These are phyloP conservation scores for Candida ponderosae DNA, from an alignment of 805 yeast species.

Conservation along the genomic window DNA sequence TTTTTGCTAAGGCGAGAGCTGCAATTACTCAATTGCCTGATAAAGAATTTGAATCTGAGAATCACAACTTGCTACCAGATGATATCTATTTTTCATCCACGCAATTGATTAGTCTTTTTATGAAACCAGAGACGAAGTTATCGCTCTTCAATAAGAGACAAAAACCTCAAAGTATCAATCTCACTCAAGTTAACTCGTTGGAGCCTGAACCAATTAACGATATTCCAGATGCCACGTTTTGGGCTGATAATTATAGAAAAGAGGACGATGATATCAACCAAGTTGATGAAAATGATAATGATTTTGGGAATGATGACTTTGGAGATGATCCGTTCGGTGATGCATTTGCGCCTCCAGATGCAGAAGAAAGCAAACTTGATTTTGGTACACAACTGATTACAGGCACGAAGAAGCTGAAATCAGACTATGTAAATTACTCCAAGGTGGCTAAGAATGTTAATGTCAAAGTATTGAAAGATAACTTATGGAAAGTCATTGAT, in stretches of 20 bases:
- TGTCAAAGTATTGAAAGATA: conserved; percentile 63
- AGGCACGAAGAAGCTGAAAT: conserved; percentile 23
- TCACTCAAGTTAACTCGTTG: neutral
- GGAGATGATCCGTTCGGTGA: conserved; percentile 22
- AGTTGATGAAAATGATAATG: conserved; percentile 25
- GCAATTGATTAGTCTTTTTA: conserved; percentile 55
- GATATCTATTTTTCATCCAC: conserved; percentile 68
- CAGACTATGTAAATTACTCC: conserved; percentile 50
- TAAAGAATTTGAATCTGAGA: conserved; percentile 29
- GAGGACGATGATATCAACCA: conserved; percentile 28
- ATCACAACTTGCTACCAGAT: conserved; percentile 54
- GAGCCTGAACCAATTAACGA: conserved; percentile 17
- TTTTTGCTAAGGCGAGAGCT: conserved; percentile 31
- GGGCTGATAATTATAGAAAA: conserved; percentile 57
- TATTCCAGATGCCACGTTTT: conserved; percentile 57
- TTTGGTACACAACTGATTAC: conserved; percentile 21
- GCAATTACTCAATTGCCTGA: conserved; percentile 32
- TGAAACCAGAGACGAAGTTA: conserved; percentile 52
- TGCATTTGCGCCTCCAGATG: conserved; percentile 6
- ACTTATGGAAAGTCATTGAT: conserved; percentile 57
- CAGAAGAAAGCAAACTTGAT: conserved; percentile 2
- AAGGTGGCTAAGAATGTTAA: conserved; percentile 75
- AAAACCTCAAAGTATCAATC: conserved; percentile 9
- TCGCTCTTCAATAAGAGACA: conserved; percentile 19
- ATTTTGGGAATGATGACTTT: conserved; percentile 22